These are phyloP conservation scores for Phycomyces blakesleeanus DNA, from an alignment of 192 early-diverging fungal species.

Conservation along the genomic window DNA sequence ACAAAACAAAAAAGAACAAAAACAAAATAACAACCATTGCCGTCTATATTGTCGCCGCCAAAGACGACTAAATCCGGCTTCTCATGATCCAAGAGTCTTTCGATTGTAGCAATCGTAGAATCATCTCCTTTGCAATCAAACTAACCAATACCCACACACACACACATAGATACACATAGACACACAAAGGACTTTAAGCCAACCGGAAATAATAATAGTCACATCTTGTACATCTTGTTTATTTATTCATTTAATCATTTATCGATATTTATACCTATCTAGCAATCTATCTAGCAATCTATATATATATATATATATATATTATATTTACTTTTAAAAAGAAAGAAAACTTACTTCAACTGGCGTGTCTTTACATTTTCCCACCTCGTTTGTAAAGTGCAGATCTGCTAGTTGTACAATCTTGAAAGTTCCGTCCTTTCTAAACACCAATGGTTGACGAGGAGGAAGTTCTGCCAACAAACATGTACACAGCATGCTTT, in stretches of 20 bases:
- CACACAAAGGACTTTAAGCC: no score
- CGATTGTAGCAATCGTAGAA: conserved; percentile 37
- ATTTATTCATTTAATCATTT: no score
- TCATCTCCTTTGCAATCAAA: conserved; percentile 38
- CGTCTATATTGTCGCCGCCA: conserved; percentile 43
- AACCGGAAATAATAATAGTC: no score
- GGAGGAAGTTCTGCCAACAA: conserved; percentile 16
- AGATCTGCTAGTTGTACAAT: conserved; percentile 47
- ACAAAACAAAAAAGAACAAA: background rate
- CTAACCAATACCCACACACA: conserved; percentile 27
- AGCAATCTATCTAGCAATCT: no score
- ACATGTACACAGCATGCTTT: background rate
- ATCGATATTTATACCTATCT: no score
- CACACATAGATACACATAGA: no score
- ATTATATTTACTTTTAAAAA: background rate
- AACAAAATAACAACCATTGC: conserved; percentile 7
- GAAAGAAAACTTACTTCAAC: no score
- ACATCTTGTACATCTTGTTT: no score
- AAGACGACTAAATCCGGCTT: conserved; percentile 44
- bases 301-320: background rate
- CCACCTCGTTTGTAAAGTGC: conserved; percentile 41
- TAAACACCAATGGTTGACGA: conserved; percentile 26
- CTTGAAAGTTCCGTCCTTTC: conserved; percentile 40
- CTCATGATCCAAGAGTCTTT: conserved; percentile 39
- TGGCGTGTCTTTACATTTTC: conserved; percentile 34